phyloP scores from a whole-genome alignment of 768 basidiomycete species.

The Rhodotorula paludigena region DNA sequence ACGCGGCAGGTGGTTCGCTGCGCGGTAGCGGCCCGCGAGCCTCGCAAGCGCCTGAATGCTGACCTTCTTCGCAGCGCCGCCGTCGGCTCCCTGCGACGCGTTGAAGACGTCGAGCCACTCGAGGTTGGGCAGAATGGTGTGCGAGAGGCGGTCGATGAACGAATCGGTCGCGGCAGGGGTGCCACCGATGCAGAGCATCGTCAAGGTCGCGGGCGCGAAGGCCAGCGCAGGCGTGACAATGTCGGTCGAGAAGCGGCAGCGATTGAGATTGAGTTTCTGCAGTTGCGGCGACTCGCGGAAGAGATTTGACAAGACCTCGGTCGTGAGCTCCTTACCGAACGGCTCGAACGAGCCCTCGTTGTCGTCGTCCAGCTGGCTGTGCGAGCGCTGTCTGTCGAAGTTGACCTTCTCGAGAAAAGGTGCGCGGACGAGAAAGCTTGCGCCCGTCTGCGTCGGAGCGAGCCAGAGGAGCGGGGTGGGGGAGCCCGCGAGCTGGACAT shows the following conservation, averaged over 20 bases:
- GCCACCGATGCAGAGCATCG: conserved; percentile 9
- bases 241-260: background rate
- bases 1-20: background rate
- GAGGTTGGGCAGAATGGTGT: conserved; percentile 8
- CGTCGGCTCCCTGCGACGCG: background rate
- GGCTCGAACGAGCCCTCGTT: background rate
- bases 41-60: conserved; percentile 10
- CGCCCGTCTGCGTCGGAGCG: background rate
- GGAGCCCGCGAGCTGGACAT: conserved; percentile 8
- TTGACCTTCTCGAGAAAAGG: background rate
- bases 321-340: background rate
- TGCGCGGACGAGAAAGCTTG: conserved; percentile 7
- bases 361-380: background rate
- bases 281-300: conserved; percentile 19
- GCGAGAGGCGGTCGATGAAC: conserved; percentile 9
- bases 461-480: conserved; percentile 14
- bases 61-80: background rate
- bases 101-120: conserved; percentile 15
- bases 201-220: background rate
- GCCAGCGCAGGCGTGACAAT: conserved; percentile 8
- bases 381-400: background rate
- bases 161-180: conserved; percentile 3
- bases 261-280: conserved; percentile 1
- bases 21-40: background rate
- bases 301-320: conserved; percentile 4